phyloP scores from a whole-genome alignment of 163 green algal species.

The Scenedesmus sp. region DNA sequence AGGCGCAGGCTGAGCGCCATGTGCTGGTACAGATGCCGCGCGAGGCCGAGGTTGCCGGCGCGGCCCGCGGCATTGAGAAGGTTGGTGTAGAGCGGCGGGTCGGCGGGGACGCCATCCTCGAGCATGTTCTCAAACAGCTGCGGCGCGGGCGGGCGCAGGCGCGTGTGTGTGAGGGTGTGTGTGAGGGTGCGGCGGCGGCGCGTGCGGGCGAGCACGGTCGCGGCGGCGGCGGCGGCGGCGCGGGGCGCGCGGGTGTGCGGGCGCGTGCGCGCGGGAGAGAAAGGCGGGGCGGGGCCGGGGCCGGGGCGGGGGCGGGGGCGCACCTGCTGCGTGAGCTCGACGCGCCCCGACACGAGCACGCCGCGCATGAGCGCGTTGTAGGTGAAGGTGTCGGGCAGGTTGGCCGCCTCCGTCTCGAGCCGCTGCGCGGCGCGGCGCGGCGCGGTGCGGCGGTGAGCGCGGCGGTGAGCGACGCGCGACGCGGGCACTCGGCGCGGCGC shows the following conservation, averaged over 20 bases:
- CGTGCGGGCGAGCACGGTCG: neutral
- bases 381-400: conserved; percentile 48
- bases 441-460: too few relatives aligned
- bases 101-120: conserved; percentile 35
- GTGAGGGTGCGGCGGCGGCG: too few relatives aligned
- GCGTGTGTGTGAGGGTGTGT: too few relatives aligned
- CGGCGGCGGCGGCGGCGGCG: too few relatives aligned
- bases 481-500: too few relatives aligned
- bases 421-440: too few relatives aligned
- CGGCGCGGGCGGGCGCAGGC: neutral
- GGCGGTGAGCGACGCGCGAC: too few relatives aligned
- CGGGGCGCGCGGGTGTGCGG: too few relatives aligned
- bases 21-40: conserved; percentile 45
- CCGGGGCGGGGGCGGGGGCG: too few relatives aligned
- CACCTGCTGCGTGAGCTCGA: conserved; percentile 50
- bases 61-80: conserved; percentile 47
- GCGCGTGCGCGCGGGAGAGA: too few relatives aligned
- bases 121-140: conserved; percentile 50
- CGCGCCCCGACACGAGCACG: conserved; percentile 3
- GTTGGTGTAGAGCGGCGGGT: conserved; percentile 38
- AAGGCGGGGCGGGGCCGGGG: too few relatives aligned
- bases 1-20: conserved; percentile 8
- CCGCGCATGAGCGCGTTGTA: conserved; percentile 47
- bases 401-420: conserved; percentile 22
- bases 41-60: conserved; percentile 45